A percentile compares a stretch with the other conserved stretches of the same genome.
Conservation (phyloP, 805 yeast species). For the Ogataea saltuana region DNA sequence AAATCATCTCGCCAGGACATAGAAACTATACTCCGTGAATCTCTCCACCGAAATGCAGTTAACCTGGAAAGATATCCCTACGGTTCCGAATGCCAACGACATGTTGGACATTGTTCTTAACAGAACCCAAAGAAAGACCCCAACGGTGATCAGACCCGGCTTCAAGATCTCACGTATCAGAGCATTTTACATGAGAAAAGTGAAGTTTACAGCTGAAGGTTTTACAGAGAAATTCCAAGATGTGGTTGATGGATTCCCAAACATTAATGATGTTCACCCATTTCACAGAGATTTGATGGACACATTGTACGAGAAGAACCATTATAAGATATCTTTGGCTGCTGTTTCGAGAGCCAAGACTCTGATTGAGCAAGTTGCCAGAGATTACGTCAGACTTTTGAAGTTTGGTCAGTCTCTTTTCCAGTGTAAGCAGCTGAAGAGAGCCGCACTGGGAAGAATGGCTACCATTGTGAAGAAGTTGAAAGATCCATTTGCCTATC, state of each 20-base stretch:
- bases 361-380: constrained; percentile 89
- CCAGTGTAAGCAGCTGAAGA: constrained; percentile 97
- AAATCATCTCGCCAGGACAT: neutral
- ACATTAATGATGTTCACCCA: constrained; percentile 96
- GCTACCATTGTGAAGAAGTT: constrained; percentile 95
- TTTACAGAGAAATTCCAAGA: constrained; percentile 91
- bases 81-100: constrained; percentile 90
- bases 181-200: constrained; percentile 97
- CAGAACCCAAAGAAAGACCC: constrained; percentile 98
- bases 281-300: constrained; percentile 98
- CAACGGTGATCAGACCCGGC: constrained; percentile 97
- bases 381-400: constrained; percentile 91
- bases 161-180: constrained; percentile 95
- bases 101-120: constrained; percentile 94
- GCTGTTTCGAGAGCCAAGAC: constrained; percentile 93
- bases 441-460: constrained; percentile 99
- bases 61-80: constrained; percentile 97
- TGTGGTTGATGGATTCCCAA: constrained; percentile 85
- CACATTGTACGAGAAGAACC: constrained; percentile 96
- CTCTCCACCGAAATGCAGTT: constrained; percentile 72
- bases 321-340: constrained; percentile 94
- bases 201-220: constrained; percentile 94
- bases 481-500: constrained; percentile 88
- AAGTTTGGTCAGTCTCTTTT: constrained; percentile 97
- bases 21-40: constrained; percentile 4